These are phyloP conservation scores for Neophaeococcomyces mojaviensis DNA, from an alignment of 2,329 filamentous ascomycete species.

Conservation along the genomic window DNA sequence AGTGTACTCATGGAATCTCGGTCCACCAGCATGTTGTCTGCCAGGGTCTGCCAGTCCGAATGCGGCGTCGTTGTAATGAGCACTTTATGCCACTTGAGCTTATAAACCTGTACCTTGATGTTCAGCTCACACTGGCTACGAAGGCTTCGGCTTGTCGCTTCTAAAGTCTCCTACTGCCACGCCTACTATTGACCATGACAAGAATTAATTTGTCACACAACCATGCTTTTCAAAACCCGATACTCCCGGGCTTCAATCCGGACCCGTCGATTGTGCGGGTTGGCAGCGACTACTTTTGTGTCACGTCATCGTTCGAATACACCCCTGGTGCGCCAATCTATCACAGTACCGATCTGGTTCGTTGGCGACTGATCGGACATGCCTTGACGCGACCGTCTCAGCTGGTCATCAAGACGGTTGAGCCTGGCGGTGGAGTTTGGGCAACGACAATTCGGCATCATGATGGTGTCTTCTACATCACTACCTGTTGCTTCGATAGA, in stretches of 20 bases:
- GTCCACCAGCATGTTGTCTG: too few species aligned
- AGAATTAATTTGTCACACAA: too few species aligned
- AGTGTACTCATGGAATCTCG: too few species aligned
- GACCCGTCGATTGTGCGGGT: slow-evolving; percentile 52
- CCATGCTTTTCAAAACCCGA: slow-evolving; percentile 35
- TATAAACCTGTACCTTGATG: too few species aligned
- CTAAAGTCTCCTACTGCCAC: too few species aligned
- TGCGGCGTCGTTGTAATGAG: too few species aligned
- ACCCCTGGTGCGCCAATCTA: slow-evolving; percentile 56
- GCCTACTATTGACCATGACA: too few species aligned
- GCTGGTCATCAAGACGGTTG: slow-evolving; percentile 29
- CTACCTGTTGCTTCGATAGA: slow-evolving; percentile 30
- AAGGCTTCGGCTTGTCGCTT: too few species aligned
- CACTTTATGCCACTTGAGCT: too few species aligned
- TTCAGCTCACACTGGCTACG: too few species aligned
- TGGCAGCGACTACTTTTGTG: slow-evolving; percentile 48
- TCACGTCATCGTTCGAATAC: slow-evolving; percentile 56
- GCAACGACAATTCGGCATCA: slow-evolving; percentile 42
- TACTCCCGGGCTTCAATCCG: slow-evolving; percentile 55
- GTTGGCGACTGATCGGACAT: slow-evolving; percentile 34
- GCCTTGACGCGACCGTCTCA: slow-evolving; percentile 29
- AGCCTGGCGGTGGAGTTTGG: slow-evolving; percentile 35
- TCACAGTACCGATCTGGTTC: slow-evolving; percentile 42
- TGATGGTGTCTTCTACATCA: slow-evolving; percentile 38
- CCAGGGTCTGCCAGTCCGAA: too few species aligned